Base-by-base conservation (phyloP, 768 basidiomycete species). In the Hortiboletus campestris region DNA sequence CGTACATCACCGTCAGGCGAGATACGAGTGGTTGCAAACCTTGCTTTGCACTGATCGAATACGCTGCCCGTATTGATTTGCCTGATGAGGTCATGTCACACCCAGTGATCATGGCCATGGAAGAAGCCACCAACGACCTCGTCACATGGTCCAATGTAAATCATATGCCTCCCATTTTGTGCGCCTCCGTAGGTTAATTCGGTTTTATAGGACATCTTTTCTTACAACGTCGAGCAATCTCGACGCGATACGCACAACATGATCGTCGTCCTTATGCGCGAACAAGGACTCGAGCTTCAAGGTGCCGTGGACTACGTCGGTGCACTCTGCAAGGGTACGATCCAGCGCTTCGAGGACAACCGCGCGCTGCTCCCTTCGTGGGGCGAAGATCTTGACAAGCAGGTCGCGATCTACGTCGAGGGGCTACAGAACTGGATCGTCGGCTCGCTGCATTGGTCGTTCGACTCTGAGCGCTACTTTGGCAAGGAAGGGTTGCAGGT, bases 361-460 rank as follows among this genome's bases (percentile, higher is more conserved):
- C 76, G 78, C 22, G 61, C 63, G 31, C 69, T 69, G 3, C 51
- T 89, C 4, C 88, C 86, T 13, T 82, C 82, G 1, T 88, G 86
- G 85, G 82, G 81, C 8, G 72, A 76, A 2, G 79, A 82, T 40
- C 67, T 88, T 42, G 85, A 88, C 63, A 69, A 66, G 16, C 81
- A 84, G 68, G 85, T 88, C 35, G 66, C 65, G 16, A 69, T 72
- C 19, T 89, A 89, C 56, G 74, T 89, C 40, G 69, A 78, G 40
- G 85, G 86, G n/a, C 68, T 89, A 32, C 81, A 82, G 60, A 78
- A 84, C 57, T 88, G 86, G 88, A 85, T 87, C 58, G 80, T 86
- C 32, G 88, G 85, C 73, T 83, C 81, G 36, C 69, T 88, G 38
- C 81, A 86, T 57, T 90, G 88, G 88, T 85, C 84, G 66, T 88